phyloP scores from a whole-genome alignment of 495 filamentous ascomycete genomes.

The Cercophora scortea region DNA sequence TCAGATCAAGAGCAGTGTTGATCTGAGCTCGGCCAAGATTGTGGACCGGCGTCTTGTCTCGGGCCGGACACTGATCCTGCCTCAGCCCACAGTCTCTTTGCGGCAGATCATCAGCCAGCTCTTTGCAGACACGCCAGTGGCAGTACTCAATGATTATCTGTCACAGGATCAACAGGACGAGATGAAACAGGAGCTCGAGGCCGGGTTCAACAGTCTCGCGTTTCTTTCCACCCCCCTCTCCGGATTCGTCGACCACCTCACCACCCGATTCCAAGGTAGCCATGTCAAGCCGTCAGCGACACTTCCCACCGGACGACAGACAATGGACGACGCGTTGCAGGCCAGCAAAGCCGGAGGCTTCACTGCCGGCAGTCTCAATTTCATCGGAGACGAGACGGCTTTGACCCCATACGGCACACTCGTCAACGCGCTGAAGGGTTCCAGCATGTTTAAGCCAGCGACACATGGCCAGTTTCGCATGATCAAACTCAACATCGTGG shows the following conservation, averaged over 20 bases:
- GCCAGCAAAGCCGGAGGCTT: constrained; percentile 1
- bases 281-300: constrained; percentile 36
- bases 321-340: constrained; percentile 8
- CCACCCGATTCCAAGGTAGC: constrained; percentile 31
- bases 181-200: background rate
- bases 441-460: constrained; percentile 32
- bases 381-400: constrained; percentile 17
- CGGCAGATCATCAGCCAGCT: constrained; percentile 24
- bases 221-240: constrained; percentile 34
- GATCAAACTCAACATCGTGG: constrained; percentile 41
- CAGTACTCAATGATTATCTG: constrained; percentile 7
- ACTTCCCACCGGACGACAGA: background rate
- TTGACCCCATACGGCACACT: constrained; percentile 24
- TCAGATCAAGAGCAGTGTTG: constrained; percentile 15
- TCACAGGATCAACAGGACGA: background rate
- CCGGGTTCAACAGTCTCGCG: constrained; percentile 7
- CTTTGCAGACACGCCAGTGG: constrained; percentile 17
- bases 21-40: no score
- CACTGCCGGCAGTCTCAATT: background rate
- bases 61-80: constrained; percentile 36
- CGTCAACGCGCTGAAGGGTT: background rate
- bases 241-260: constrained; percentile 35
- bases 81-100: constrained; percentile 36
- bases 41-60: no score
- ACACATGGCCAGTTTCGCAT: constrained; percentile 44